Percentiles rank a stretch among this genome's conserved stretches.
These are phyloP conservation scores for Erythrobasidium hasegawianum DNA, from an alignment of 1,284 basidiomycete genomes.

Conservation along the genomic window DNA sequence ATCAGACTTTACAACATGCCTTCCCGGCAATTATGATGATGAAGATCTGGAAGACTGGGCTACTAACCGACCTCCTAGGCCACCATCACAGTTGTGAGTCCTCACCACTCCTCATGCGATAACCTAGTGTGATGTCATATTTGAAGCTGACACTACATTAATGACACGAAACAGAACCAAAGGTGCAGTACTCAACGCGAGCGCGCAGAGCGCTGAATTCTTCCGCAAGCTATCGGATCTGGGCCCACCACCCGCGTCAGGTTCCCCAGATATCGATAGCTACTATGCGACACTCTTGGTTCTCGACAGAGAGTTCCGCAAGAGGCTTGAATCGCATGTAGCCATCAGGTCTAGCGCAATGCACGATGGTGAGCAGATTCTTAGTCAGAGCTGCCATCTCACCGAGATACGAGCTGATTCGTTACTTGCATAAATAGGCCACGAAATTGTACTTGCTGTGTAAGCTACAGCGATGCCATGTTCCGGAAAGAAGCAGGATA, in stretches of 20 bases:
- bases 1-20: conserved; percentile 6
- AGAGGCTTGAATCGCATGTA: neutral
- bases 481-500: too few species aligned
- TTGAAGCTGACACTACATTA: neutral
- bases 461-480: too few species aligned
- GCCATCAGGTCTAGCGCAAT: neutral
- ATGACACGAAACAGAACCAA: neutral
- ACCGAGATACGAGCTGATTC: too few species aligned
- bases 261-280: neutral
- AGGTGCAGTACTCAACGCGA: neutral
- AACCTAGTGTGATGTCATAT: too few species aligned
- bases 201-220: neutral
- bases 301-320: neutral
- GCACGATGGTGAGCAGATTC: neutral
- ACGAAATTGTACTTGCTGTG: conserved; percentile 3
- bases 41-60: conserved; percentile 1
- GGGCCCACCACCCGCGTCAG: neutral
- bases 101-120: too few species aligned
- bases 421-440: too few species aligned
- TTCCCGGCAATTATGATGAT: conserved; percentile 16
- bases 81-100: neutral
- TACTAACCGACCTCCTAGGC: neutral
- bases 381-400: neutral
- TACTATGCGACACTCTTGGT: neutral
- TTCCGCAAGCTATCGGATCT: neutral